These are phyloP conservation scores for Cucumis variabilis DNA, from an alignment of 331 rosid genomes.

Conservation along the genomic window DNA sequence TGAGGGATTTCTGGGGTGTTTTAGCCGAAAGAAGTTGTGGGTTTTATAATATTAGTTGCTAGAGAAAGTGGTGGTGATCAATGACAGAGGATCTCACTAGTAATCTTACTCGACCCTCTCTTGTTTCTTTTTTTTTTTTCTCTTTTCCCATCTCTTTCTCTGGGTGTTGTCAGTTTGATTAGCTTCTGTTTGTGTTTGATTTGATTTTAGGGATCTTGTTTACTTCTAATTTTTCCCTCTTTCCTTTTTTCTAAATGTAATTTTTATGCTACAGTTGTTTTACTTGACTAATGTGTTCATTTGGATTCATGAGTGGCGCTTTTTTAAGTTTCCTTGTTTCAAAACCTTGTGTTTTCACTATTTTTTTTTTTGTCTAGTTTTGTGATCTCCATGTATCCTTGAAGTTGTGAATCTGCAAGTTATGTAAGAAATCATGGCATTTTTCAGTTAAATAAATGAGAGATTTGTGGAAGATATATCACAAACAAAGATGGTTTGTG, in stretches of 20 bases:
- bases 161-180: constrained; percentile 15
- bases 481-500: no score
- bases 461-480: no score
- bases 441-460: not conserved
- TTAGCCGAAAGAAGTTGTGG: no score
- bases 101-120: constrained; percentile 34
- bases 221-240: not conserved
- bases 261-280: not conserved
- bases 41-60: no score
- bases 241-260: not conserved
- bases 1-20: no score
- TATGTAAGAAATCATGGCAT: not conserved
- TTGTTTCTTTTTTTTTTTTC: not conserved
- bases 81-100: no score
- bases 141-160: not conserved
- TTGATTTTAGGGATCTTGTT: constrained; percentile 15
- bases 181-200: constrained; percentile 23
- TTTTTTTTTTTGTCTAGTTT: not conserved
- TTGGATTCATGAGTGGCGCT: not conserved
- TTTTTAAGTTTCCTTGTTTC: not conserved
- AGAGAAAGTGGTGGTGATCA: no score
- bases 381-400: not conserved
- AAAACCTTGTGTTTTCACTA: not conserved
- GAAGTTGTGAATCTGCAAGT: constrained; percentile 18
- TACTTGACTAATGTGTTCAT: not conserved